A percentile compares a stretch with the other conserved stretches of the same genome.
Conservation (phyloP, 148 eudicot species). For the Suaeda aralocaspica region DNA sequence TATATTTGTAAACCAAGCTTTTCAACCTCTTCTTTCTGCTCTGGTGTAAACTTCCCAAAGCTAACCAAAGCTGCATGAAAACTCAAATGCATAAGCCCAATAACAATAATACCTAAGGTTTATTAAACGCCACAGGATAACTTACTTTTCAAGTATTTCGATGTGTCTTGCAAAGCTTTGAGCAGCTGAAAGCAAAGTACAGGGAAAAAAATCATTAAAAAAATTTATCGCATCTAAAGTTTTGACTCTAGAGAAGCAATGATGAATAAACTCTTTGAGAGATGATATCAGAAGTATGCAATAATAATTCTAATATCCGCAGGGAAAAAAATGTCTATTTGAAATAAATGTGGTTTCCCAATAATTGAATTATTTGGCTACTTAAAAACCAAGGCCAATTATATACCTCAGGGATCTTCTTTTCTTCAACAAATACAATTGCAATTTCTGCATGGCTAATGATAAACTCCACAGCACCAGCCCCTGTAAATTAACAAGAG, state of each 20-base stretch:
- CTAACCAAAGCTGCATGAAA: slow-evolving; percentile 75
- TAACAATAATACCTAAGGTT: neutral
- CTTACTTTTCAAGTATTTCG: slow-evolving; percentile 77
- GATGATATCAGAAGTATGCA: neutral
- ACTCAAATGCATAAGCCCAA: neutral
- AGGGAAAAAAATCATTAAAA: slow-evolving; percentile 9
- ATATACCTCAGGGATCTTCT: slow-evolving; percentile 84
- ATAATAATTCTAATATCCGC: neutral
- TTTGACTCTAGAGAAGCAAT: neutral
- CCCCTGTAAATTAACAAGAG: slow-evolving; percentile 48
- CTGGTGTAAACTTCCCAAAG: slow-evolving; percentile 71
- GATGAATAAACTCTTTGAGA: neutral
- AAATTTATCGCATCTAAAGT: neutral
- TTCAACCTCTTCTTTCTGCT: slow-evolving; percentile 64
- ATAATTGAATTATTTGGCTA: neutral
- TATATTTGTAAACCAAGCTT: slow-evolving; percentile 61
- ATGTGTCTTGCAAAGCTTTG: slow-evolving; percentile 60
- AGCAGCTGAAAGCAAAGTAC: slow-evolving; percentile 58
- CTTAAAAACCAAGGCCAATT: neutral
- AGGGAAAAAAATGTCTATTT: neutral
- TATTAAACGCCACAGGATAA: slow-evolving; percentile 6
- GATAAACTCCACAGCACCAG: slow-evolving; percentile 92
- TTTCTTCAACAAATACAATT: slow-evolving; percentile 90
- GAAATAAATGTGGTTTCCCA: neutral
- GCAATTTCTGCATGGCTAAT: slow-evolving; percentile 82